Percentiles rank a stretch among this genome's conserved stretches.
phyloP scores from a whole-genome alignment of 2,329 filamentous ascomycete species.

The Arachnomyces sp. region DNA sequence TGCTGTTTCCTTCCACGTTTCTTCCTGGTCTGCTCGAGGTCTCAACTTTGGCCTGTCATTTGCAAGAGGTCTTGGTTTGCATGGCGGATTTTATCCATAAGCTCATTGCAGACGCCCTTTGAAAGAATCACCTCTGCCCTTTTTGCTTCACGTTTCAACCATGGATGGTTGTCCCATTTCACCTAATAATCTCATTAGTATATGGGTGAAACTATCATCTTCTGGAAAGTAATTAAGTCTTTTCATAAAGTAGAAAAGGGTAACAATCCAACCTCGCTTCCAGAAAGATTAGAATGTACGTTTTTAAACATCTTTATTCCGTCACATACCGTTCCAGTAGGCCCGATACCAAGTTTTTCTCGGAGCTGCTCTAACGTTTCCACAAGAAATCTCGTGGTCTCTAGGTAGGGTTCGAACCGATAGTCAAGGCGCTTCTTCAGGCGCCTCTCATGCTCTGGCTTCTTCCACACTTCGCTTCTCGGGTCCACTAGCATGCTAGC shows the following conservation, averaged over 20 bases:
- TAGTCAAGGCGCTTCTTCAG: conserved; percentile 10
- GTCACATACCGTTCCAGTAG: too few species aligned
- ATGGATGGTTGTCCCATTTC: conserved; percentile 29
- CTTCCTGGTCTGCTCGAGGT: conserved; percentile 4
- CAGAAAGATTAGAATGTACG: too few species aligned
- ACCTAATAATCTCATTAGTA: conserved; percentile 2
- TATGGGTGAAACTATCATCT: too few species aligned
- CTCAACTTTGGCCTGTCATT: conserved; percentile 8
- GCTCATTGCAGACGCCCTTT: conserved; percentile 9
- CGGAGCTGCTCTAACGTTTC: background rate
- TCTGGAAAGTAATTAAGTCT: too few species aligned
- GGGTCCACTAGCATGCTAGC: conserved; percentile 10
- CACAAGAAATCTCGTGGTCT: background rate
- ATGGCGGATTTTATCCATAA: conserved; percentile 12
- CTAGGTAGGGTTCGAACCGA: conserved; percentile 10
- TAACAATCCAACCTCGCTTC: too few species aligned
- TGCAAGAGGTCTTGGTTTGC: conserved; percentile 13
- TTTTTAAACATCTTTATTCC: too few species aligned
- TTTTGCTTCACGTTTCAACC: conserved; percentile 39
- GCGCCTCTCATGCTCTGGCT: conserved; percentile 1
- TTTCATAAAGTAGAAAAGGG: too few species aligned
- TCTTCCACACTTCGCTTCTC: conserved; percentile 3
- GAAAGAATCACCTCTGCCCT: conserved; percentile 43
- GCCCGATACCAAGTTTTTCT: background rate
- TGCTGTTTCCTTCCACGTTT: background rate